phyloP scores from a whole-genome alignment of 2,329 filamentous ascomycete species.

The Colletotrichum viniferum region DNA sequence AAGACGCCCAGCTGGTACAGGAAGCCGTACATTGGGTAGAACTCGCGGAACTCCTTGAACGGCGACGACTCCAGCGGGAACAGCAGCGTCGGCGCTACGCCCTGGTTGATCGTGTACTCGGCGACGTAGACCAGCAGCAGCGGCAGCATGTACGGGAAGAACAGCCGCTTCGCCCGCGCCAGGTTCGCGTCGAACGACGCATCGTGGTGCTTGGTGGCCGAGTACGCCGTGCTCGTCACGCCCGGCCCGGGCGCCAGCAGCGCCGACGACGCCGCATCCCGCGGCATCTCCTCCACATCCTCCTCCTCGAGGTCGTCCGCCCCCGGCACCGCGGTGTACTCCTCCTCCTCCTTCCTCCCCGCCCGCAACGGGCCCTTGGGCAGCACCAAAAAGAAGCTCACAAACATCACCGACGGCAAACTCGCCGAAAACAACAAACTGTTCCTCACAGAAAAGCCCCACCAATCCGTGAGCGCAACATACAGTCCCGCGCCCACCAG shows the following conservation, averaged over 20 bases:
- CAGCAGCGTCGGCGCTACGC: conserved; percentile 85
- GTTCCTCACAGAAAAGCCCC: conserved; percentile 74
- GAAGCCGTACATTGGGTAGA: conserved; percentile 94
- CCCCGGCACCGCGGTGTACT: conserved; percentile 59
- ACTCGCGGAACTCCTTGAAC: conserved; percentile 80
- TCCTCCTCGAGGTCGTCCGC: conserved; percentile 41
- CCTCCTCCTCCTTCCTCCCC: conserved; percentile 47
- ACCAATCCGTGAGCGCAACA: conserved; percentile 80
- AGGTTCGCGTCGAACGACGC: conserved; percentile 55
- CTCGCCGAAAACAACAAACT: conserved; percentile 81
- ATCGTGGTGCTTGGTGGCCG: conserved; percentile 30
- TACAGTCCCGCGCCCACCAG: conserved; percentile 88
- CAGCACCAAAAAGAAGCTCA: conserved; percentile 84
- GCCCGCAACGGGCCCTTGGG: conserved; percentile 69
- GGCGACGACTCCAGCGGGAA: conserved; percentile 81
- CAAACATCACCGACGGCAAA: conserved; percentile 80
- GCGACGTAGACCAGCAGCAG: conserved; percentile 91
- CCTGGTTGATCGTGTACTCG: conserved; percentile 98
- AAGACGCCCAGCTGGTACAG: conserved; percentile 97
- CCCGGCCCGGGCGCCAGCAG: conserved; percentile 51
- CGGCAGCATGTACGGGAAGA: conserved; percentile 86
- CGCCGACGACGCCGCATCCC: conserved; percentile 49
- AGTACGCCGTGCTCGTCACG: conserved; percentile 43
- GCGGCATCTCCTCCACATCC: conserved; percentile 37
- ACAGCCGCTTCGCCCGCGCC: conserved; percentile 69